Conservation (phyloP, 2,329 filamentous ascomycete species). For the Penicillium sp. region DNA sequence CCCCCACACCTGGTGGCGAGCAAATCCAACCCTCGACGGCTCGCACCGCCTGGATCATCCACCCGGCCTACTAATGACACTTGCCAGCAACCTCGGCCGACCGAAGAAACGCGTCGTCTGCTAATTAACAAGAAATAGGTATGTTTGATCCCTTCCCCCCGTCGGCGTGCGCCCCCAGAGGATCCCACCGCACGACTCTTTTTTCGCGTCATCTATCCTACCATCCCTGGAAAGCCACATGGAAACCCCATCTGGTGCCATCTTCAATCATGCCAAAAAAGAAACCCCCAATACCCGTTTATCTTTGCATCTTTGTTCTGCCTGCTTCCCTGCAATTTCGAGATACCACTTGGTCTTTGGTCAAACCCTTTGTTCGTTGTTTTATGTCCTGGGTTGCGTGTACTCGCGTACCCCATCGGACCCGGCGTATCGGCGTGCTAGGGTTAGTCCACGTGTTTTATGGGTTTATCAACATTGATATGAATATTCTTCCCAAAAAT, state of each 20-base stretch:
- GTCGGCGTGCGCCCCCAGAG: neutral
- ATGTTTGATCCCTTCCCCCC: conserved; percentile 5
- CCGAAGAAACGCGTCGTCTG: neutral
- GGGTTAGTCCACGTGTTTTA: conserved; percentile 4
- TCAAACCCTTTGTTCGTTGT: conserved; percentile 10
- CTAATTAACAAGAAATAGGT: conserved; percentile 6
- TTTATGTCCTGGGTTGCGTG: conserved; percentile 3
- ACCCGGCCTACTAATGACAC: conserved; percentile 11
- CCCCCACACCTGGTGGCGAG: neutral
- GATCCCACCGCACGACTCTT: neutral
- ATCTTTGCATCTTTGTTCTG: neutral
- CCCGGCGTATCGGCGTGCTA: conserved; percentile 8
- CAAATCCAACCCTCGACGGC: neutral
- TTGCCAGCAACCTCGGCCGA: conserved; percentile 10
- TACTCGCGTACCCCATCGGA: neutral
- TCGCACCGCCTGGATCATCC: neutral
- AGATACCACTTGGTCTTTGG: conserved; percentile 13
- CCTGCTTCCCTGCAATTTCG: conserved; percentile 3
- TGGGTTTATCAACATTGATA: neutral
- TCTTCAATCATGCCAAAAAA: neutral
- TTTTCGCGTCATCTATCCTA: neutral
- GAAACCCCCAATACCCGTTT: neutral
- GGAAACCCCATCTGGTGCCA: neutral
- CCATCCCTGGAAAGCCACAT: neutral
- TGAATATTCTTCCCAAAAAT: neutral